Evolutionary conservation across 1,284 basidiomycete species (phyloP).

Genomic region (Tilletiopsis washingtonensis): DNA sequence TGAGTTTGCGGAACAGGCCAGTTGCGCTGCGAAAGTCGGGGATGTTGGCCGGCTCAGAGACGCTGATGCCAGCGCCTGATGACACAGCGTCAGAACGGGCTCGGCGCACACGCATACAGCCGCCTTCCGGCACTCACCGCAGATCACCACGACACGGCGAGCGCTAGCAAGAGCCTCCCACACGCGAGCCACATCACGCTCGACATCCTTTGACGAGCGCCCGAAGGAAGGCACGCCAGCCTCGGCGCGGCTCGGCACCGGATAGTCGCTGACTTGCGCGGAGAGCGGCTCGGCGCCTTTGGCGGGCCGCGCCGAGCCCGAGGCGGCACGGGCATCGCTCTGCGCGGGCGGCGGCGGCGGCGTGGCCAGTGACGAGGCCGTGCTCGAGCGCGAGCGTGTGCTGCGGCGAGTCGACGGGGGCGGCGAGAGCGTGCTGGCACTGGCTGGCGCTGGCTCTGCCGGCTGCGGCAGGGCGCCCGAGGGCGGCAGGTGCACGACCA

Average conservation of each 20-base stretch:
- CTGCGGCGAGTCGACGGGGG: too few species aligned
- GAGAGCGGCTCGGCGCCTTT: too few species aligned
- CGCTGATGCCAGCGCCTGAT: slow-evolving; percentile 81
- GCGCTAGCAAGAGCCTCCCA: slow-evolving; percentile 61
- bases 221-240: slow-evolving; percentile 23
- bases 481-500: too few species aligned
- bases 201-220: slow-evolving; percentile 17
- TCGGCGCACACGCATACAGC: not conserved
- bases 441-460: too few species aligned
- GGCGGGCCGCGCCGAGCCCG: too few species aligned
- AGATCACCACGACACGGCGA: slow-evolving; percentile 73
- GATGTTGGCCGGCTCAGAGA: slow-evolving; percentile 66
- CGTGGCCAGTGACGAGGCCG: too few species aligned
- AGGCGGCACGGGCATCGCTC: too few species aligned
- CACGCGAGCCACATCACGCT: slow-evolving; percentile 37
- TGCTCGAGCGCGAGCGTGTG: too few species aligned
- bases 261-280: not conserved
- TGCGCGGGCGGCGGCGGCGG: too few species aligned
- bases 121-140: slow-evolving; percentile 61
- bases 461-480: too few species aligned
- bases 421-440: too few species aligned
- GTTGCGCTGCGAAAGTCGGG: slow-evolving; percentile 81
- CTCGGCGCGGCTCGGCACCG: slow-evolving; percentile 9
- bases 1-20: slow-evolving; percentile 70
- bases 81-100: slow-evolving; percentile 1